phyloP scores from a whole-genome alignment of 371 early-diverging fungal genomes.

The Dichotomocladium elegans region DNA sequence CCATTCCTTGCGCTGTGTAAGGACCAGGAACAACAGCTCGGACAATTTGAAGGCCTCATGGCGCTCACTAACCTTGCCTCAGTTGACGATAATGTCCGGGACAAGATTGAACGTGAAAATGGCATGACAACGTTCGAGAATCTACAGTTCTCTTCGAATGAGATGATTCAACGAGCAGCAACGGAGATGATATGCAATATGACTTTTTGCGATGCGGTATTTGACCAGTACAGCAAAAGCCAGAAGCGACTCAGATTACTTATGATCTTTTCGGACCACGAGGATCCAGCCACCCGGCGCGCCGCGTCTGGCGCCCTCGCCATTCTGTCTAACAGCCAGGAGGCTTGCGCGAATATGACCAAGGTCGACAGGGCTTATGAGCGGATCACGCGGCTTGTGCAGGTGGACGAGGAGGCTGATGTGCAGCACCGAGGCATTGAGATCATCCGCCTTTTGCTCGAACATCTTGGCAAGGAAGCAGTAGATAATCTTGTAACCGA shows the following conservation, averaged over 20 bases:
- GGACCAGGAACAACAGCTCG: conserved; percentile 56
- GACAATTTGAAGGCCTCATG: conserved; percentile 89
- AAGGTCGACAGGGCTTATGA: conserved; percentile 51
- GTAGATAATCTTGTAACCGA: conserved; percentile 22
- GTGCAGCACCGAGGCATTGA: conserved; percentile 56
- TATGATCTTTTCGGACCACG: conserved; percentile 82
- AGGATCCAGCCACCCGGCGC: conserved; percentile 77
- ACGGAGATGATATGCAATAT: conserved; percentile 93
- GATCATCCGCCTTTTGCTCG: conserved; percentile 43
- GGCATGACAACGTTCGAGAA: conserved; percentile 75
- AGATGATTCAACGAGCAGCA: conserved; percentile 86
- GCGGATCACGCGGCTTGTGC: conserved; percentile 40
- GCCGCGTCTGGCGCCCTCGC: conserved; percentile 91
- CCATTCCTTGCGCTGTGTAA: conserved; percentile 58
- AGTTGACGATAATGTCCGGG: conserved; percentile 49
- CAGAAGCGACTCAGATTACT: conserved; percentile 67
- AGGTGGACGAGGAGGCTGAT: conserved; percentile 31
- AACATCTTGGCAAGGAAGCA: conserved; percentile 25
- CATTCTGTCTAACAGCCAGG: conserved; percentile 62
- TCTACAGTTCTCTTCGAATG: conserved; percentile 75
- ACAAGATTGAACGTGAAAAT: conserved; percentile 41
- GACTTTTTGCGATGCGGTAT: conserved; percentile 81
- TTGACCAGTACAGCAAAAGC: conserved; percentile 60
- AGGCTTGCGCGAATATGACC: conserved; percentile 53
- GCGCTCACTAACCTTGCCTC: conserved; percentile 90